Evolutionary conservation across 495 filamentous ascomycete species (phyloP).

Genomic region (Lasiosphaeriaceae sp.): DNA sequence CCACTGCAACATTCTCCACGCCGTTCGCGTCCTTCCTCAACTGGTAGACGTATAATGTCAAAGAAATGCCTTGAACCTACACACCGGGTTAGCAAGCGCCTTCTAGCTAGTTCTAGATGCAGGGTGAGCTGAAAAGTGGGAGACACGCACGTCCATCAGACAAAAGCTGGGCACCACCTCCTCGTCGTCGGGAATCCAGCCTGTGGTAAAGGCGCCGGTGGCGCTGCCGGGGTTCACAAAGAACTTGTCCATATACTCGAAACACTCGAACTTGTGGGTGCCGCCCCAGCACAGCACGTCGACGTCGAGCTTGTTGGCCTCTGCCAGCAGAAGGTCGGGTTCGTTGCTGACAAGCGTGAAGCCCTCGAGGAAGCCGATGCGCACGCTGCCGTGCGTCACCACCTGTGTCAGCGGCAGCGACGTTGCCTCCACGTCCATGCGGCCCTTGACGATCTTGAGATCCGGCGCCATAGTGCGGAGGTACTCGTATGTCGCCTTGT

Average conservation of each 20-base stretch:
- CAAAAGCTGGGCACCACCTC: constrained; percentile 93
- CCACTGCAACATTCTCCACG: constrained; percentile 86
- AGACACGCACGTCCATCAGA: constrained; percentile 88
- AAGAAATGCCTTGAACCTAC: constrained; percentile 94
- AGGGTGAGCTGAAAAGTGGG: neutral
- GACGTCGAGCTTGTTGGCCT: constrained; percentile 92
- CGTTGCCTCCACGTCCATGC: constrained; percentile 89
- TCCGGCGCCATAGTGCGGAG: constrained; percentile 88
- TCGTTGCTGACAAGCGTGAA: constrained; percentile 93
- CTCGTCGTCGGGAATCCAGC: constrained; percentile 64
- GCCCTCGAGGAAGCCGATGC: constrained; percentile 95
- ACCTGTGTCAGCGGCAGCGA: constrained; percentile 89
- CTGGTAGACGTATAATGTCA: constrained; percentile 97
- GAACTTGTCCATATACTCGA: constrained; percentile 97
- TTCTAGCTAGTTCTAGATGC: too few species aligned
- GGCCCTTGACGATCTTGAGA: constrained; percentile 90
- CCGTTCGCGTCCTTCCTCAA: constrained; percentile 85
- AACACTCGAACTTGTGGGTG: constrained; percentile 96
- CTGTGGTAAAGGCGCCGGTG: constrained; percentile 73
- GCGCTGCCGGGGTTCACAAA: constrained; percentile 98
- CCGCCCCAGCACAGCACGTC: constrained; percentile 97
- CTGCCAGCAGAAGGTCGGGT: constrained; percentile 85
- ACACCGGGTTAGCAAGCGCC: constrained; percentile 13
- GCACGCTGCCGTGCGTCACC: constrained; percentile 86
- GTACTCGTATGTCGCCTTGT: constrained; percentile 91